These are phyloP conservation scores for Plasmodium relictum DNA, from an alignment of 169 alveolate genomes.

Conservation along the genomic window DNA sequence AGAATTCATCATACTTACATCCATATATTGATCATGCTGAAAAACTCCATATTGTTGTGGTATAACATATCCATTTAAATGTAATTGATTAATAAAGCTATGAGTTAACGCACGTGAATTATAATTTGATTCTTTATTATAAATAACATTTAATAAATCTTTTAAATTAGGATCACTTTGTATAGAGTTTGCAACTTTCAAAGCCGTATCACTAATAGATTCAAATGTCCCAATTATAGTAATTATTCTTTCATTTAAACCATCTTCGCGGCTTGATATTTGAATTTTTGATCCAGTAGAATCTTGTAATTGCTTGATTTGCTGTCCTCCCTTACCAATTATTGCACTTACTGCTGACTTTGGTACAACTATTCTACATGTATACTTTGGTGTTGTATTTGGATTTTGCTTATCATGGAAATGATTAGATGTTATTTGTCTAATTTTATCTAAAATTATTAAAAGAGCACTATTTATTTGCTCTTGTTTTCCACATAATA, in stretches of 20 bases:
- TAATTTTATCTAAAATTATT: constrained; percentile 62
- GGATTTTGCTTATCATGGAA: constrained; percentile 22
- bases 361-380: constrained; percentile 75
- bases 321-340: constrained; percentile 78
- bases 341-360: constrained; percentile 78
- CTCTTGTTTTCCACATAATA: constrained; percentile 66
- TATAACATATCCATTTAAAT: constrained; percentile 49
- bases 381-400: constrained; percentile 28
- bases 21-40: constrained; percentile 72
- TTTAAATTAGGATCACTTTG: constrained; percentile 76
- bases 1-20: constrained; percentile 38
- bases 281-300: constrained; percentile 57
- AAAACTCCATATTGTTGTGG: constrained; percentile 66
- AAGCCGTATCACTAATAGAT: constrained; percentile 62
- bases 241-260: constrained; percentile 68
- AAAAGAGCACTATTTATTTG: constrained; percentile 58
- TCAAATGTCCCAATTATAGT: constrained; percentile 59
- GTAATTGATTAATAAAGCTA: constrained; percentile 58
- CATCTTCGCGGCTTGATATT: constrained; percentile 69
- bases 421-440: constrained; percentile 32
- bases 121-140: constrained; percentile 34
- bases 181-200: constrained; percentile 37
- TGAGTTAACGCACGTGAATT: constrained; percentile 20
- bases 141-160: constrained; percentile 66
- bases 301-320: constrained; percentile 67